A percentile compares a stretch with the other conserved stretches of the same genome.
Evolutionary conservation across 2,329 filamentous ascomycete species (phyloP).

Genomic region (Clonostachys sp.): DNA sequence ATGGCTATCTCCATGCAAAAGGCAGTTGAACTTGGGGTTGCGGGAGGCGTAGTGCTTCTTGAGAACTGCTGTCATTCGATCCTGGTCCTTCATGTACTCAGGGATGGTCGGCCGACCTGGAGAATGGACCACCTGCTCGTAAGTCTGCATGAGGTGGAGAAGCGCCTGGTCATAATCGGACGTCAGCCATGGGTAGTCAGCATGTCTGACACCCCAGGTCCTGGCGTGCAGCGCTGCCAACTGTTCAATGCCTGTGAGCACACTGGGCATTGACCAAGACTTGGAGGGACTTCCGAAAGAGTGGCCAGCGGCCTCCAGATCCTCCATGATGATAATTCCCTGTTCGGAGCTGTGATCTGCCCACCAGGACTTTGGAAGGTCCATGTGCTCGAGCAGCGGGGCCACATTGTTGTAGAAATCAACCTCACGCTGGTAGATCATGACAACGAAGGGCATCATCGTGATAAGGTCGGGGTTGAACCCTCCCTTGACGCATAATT

Average conservation of each 20-base stretch:
- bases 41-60: conserved; percentile 21
- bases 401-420: conserved; percentile 1
- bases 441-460: conserved; percentile 13
- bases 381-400: conserved; percentile 18
- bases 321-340: conserved; percentile 28
- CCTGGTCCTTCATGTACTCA: conserved; percentile 16
- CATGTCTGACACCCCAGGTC: conserved; percentile 1
- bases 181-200: conserved; percentile 1
- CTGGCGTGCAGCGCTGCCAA: conserved; percentile 1
- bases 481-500: conserved; percentile 28
- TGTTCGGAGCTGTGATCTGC: conserved; percentile 24
- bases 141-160: conserved; percentile 1
- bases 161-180: conserved; percentile 1
- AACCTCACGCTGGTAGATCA: conserved; percentile 4
- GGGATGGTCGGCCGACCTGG: conserved; percentile 4
- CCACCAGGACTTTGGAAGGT: conserved; percentile 29
- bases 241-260: conserved; percentile 1
- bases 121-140: neutral
- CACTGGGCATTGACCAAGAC: conserved; percentile 1
- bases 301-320: neutral
- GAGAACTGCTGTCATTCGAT: conserved; percentile 18
- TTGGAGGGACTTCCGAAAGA: conserved; percentile 1
- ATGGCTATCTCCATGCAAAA: conserved; percentile 37
- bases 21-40: conserved; percentile 28
- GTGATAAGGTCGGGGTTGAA: conserved; percentile 30